Base-by-base conservation (phyloP, 2,329 filamentous ascomycete species). In the Fulvia fulva region DNA sequence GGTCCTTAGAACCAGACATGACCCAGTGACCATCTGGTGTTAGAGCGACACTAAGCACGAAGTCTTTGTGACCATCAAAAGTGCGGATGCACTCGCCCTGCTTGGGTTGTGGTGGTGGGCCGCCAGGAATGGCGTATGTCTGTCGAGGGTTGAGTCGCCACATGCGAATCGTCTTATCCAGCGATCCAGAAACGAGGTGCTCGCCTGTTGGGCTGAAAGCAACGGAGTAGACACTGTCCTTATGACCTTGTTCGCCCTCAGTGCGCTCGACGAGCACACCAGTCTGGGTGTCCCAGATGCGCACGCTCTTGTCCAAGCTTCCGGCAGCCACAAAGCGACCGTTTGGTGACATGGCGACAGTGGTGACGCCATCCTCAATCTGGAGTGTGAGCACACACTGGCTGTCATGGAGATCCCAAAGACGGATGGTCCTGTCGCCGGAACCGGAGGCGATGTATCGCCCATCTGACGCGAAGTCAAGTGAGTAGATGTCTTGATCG, bases 91-190 rank as follows among this genome's bases (percentile, higher is more conserved):
- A 97, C 74, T 96, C 91, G 67, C 94, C 93, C 34, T 89, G 88
- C 80, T 94, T 95, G 8, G 87, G 58, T 22, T 63, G 56, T 30
- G 59, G 59, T 11, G 56, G 54, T 8, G 60, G 61, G 32, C 57
- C 62, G 30, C 82, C 85, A 46, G 84, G 81, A 23, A 61, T 83
- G 52, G 63, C 59, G 57, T 63, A 62, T 44, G 59, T 61, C 46
- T 58, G 59, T 86, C 82, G 68, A 87, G 83, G 66, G 81, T 81
- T 67, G 52, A 99, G 83, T 79, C 97, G 92, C 92, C 94, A 99
- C 88, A 97, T 96, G 81, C 97, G 96, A 81, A 97, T 97, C 0
- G 93, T 97, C 81, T 96, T 96, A 74, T 99, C 94, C 67, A 97
- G 79, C 81, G 89, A 95, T 63, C 94, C 94, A 69, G 89, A 95